Evolutionary conservation across 129 eudicot genomes (phyloP), one percentile per base, ranked within the genome.

Genomic region (Ambrosia artemisiifolia): DNA sequence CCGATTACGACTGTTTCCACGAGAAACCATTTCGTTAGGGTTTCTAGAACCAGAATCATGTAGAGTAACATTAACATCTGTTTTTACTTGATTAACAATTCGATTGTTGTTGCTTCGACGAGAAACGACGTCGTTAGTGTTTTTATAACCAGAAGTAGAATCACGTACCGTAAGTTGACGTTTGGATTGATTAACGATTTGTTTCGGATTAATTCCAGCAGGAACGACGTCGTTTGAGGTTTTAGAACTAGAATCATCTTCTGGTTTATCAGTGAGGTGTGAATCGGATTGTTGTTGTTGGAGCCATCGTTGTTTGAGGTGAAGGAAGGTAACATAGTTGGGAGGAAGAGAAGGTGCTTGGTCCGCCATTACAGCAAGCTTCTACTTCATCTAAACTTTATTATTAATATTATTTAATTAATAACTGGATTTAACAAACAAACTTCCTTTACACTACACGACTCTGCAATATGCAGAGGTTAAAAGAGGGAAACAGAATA

Each of bases 281-380:
- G 28, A 24, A 24, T 24, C 28, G 19, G 16, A 10, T 43, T 78
- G 55, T 42, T 83, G 83, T 69, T 75, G 80, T 53, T 81, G 36
- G 69, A 78, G 70, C 92, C 92, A 87, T 48, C 84, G 82, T 40
- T 83, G 67, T 64, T 76, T 75, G 70, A 87, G 92, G 11, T 83
- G 83, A 2, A 72, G 81, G 18, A 87, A 33, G 4, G 86, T 71
- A 69, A 83, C 83, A 61, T 81, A 87, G 72, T 75, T 77, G 3
- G 88, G 46, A 4, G 92, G 92, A 20, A 87, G 69, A 5, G 79
- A 67, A 11, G 88, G 74, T 8, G 44, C 46, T 30, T 28, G 59
- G 6, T 51, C 77, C 13, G 4, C 75, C 46, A 63, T 40, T 74
- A 70, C 28, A 24, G 28, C 28, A 24, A 24, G 70, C 72, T 38